Base-by-base conservation (phyloP, 2,329 filamentous ascomycete species). In the Knufia petricola region DNA sequence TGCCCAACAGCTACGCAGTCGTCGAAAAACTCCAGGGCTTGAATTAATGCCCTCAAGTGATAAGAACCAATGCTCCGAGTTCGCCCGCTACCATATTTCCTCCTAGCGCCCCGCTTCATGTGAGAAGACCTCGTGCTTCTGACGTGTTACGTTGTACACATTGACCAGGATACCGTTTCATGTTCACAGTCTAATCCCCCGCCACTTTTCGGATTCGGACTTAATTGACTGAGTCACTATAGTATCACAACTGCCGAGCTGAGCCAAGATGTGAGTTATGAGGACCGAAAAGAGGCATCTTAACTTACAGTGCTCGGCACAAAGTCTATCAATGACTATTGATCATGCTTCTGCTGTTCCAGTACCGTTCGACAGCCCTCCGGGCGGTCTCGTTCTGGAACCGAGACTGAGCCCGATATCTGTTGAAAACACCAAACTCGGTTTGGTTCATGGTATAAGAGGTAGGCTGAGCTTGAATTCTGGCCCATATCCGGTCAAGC, bases 351-450 rank as follows among this genome's bases (percentile, higher is more conserved):
- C 31, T 51, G 40, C 46, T 58, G 48, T 57, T 51, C 56, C 56
- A 58, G 32, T 56, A 57, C 28, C 54, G 50, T 28, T 49, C 48
- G 20, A 58, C 36, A 3, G 56, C 56, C 43, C 53, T 55, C 19
- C 54, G 55, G 39, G 54, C 56, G 6, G 47, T 55, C 17, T 55
- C 51, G 32, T 58, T 58, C 30, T 57, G 54, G 21, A 52, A 55
- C n/a, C 55, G 51, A 13, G 54, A 10, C 8, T 50, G 48, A 46
- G 49, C 41, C 39, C 56, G 47, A 37, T 52, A 55, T 37, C 45
- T 43, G 20, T 92, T 94, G 77, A 94, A 88, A 52, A 94, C 75
- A 48, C 85, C 79, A 60, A 92, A 94, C 67, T 94, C 87, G 65
- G 87, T 80, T 53, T 76, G 72, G 28, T 72, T 79, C 70, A 94